Conservation (phyloP, 2,329 filamentous ascomycete species). For the Verticillium albo-atrum region DNA sequence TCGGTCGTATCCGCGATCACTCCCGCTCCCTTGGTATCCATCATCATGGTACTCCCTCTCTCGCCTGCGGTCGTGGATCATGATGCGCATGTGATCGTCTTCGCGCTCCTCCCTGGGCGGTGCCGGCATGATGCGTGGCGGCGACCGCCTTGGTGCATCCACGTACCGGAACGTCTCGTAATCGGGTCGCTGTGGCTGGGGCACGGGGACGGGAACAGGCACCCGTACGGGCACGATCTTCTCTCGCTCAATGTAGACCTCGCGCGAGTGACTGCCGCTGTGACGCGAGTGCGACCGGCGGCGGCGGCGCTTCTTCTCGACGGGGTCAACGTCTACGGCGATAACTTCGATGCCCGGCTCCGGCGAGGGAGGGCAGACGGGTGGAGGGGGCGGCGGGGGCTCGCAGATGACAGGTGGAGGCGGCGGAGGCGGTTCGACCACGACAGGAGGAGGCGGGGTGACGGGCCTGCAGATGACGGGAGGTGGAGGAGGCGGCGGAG, state of each 20-base stretch:
- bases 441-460: conserved; percentile 12
- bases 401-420: conserved; percentile 18
- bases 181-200: conserved; percentile 24
- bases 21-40: not conserved
- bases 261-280: conserved; percentile 23
- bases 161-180: conserved; percentile 51
- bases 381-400: conserved; percentile 16
- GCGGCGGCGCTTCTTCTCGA: conserved; percentile 10
- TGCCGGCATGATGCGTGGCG: conserved; percentile 20
- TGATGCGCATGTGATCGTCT: conserved; percentile 25
- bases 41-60: conserved; percentile 24
- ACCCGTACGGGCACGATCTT: conserved; percentile 37
- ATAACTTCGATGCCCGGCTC: conserved; percentile 17
- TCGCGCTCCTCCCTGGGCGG: conserved; percentile 20
- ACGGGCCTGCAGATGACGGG: conserved; percentile 13
- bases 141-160: conserved; percentile 39
- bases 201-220: conserved; percentile 36
- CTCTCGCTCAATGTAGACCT: conserved; percentile 32
- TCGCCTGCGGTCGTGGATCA: conserved; percentile 26
- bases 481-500: conserved; percentile 23
- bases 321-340: conserved; percentile 20
- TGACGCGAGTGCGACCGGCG: conserved; percentile 16
- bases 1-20: not conserved
- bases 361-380: conserved; percentile 14
- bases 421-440: conserved; percentile 12